These are phyloP conservation scores for Magnusiomyces sp. DNA, from an alignment of 1,139 yeast species.

Conservation along the genomic window DNA sequence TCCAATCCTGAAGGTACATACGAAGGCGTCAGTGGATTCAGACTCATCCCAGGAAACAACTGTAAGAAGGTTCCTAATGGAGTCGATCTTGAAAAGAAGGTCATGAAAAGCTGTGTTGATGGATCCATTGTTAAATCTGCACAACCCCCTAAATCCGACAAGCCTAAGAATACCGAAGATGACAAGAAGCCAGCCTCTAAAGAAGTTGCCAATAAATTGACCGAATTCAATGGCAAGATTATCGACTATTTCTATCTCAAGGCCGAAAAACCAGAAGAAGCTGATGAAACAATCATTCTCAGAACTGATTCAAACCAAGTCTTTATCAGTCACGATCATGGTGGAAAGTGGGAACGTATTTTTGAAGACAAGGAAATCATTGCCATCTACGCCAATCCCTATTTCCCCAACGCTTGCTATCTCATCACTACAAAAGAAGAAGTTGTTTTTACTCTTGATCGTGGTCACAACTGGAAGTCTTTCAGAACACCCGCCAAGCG, in stretches of 20 bases:
- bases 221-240: slow-evolving; percentile 37
- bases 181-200: slow-evolving; percentile 20
- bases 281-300: slow-evolving; percentile 67
- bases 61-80: slow-evolving; percentile 32
- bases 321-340: slow-evolving; percentile 73
- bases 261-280: slow-evolving; percentile 31
- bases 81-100: slow-evolving; percentile 18
- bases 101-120: slow-evolving; percentile 17
- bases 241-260: slow-evolving; percentile 50
- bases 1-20: slow-evolving; percentile 31
- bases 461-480: slow-evolving; percentile 50
- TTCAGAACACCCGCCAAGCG: slow-evolving; percentile 46
- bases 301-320: slow-evolving; percentile 45
- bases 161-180: slow-evolving; percentile 20
- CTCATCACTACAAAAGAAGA: slow-evolving; percentile 42
- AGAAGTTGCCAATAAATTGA: slow-evolving; percentile 8
- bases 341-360: slow-evolving; percentile 47
- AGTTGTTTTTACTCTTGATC: slow-evolving; percentile 54
- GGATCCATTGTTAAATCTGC: slow-evolving; percentile 10
- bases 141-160: slow-evolving; percentile 20
- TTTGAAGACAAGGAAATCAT: slow-evolving; percentile 43
- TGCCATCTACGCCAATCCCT: slow-evolving; percentile 52
- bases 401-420: slow-evolving; percentile 55
- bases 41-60: slow-evolving; percentile 43
- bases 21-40: slow-evolving; percentile 28